Percentiles rank a stretch among this genome's conserved stretches.
phyloP scores from a whole-genome alignment of 73 alveolate genomes.

The Paramecium tetraurelia region DNA sequence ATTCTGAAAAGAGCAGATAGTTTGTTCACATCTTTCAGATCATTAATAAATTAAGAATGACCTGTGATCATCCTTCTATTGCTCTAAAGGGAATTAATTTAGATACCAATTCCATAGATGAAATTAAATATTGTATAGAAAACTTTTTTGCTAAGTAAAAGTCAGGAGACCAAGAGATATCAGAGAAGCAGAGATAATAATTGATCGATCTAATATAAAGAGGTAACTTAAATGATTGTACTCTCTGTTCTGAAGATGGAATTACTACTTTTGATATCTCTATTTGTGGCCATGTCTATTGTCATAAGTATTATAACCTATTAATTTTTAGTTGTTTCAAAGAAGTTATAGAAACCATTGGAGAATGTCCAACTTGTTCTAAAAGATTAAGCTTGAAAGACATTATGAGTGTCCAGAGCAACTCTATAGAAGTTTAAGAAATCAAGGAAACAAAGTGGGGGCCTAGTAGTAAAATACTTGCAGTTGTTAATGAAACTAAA shows the following conservation, averaged over 20 bases:
- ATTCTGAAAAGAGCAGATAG: neutral
- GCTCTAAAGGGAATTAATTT: constrained; percentile 12
- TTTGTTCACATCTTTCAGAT: constrained; percentile 51
- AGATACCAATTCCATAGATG: neutral
- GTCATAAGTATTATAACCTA: neutral
- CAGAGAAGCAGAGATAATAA: neutral
- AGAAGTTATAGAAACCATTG: neutral
- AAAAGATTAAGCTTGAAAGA: neutral
- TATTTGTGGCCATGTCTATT: constrained; percentile 32
- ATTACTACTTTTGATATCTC: neutral
- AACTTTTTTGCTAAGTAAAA: neutral
- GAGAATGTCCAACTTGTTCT: constrained; percentile 22
- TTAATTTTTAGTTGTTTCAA: neutral
- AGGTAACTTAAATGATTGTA: neutral
- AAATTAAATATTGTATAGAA: neutral
- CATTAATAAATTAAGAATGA: constrained; percentile 49
- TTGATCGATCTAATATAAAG: neutral
- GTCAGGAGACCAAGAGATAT: neutral
- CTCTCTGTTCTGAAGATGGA: neutral
- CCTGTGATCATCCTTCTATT: constrained; percentile 55
- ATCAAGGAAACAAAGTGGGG: neutral
- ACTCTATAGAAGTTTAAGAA: neutral
- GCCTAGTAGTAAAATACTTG: neutral
- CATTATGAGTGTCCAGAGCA: neutral
- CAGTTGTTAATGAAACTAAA: neutral